These are phyloP conservation scores for sunflower (Helianthus annuus) DNA, from an alignment of 129 eudicot species.

Conservation along the genomic window HanXRQr2.0-SUNRISE NC_035435.2:6552616-6553115, in stretches of 20 bases:
- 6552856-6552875: slow-evolving; percentile 84
- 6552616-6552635: slow-evolving; percentile 77
- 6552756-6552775: slow-evolving; percentile 70
- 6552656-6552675: slow-evolving; percentile 17
- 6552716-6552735: slow-evolving; percentile 68
- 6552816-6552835: slow-evolving; percentile 67
- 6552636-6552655: slow-evolving; percentile 75
- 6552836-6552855: slow-evolving; percentile 79
- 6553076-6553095: slow-evolving; percentile 32
- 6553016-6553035: slow-evolving; percentile 34
- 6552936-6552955: slow-evolving; percentile 94
- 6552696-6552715: slow-evolving; percentile 75
- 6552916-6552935: slow-evolving; percentile 92
- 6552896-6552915: slow-evolving; percentile 76
- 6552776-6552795: slow-evolving; percentile 89
- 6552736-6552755: slow-evolving; percentile 64
- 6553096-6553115: slow-evolving; percentile 44
- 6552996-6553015: not conserved
- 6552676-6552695: not conserved
- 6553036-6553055: slow-evolving; percentile 12
- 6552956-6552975: slow-evolving; percentile 86
- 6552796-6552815: slow-evolving; percentile 93
- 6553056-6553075: not conserved
- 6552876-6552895: slow-evolving; percentile 94
- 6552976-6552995: slow-evolving; percentile 75